phyloP scores from a whole-genome alignment of 208 protist genomes.

The Wallacemonas sp. region DNA sequence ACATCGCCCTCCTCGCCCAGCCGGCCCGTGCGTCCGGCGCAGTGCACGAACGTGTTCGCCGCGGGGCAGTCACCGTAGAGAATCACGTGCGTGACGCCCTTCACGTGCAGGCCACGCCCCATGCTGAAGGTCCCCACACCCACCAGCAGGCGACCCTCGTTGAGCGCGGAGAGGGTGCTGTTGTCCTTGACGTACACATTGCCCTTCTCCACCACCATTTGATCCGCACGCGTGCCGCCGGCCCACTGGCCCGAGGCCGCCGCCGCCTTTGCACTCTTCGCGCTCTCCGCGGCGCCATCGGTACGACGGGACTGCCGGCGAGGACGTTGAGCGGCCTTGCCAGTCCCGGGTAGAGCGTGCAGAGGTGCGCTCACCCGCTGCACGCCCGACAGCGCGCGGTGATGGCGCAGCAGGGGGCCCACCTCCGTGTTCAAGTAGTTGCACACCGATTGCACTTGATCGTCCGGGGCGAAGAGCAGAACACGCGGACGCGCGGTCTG shows the following conservation, averaged over 20 bases:
- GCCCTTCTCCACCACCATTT: slow-evolving; percentile 41
- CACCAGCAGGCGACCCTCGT: slow-evolving; percentile 60
- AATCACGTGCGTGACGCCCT: slow-evolving; percentile 81
- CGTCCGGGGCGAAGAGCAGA: slow-evolving; percentile 66
- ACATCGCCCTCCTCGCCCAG: slow-evolving; percentile 85
- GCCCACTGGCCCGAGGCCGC: not conserved
- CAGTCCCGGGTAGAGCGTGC: slow-evolving; percentile 17
- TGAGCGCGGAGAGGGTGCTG: slow-evolving; percentile 63
- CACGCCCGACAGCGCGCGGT: slow-evolving; percentile 6
- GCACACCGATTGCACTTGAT: slow-evolving; percentile 40
- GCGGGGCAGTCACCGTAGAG: slow-evolving; percentile 72
- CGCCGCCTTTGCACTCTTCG: not conserved
- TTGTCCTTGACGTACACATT: slow-evolving; percentile 82
- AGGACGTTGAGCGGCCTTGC: not conserved
- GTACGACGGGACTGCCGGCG: no score
- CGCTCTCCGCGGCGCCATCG: no score
- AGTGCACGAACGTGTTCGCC: slow-evolving; percentile 79
- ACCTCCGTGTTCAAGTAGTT: slow-evolving; percentile 29
- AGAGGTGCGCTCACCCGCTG: slow-evolving; percentile 30
- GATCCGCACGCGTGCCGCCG: slow-evolving; percentile 33
- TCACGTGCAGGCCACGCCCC: slow-evolving; percentile 84
- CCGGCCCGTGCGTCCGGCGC: slow-evolving; percentile 84
- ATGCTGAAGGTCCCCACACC: slow-evolving; percentile 67
- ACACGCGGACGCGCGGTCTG: slow-evolving; percentile 64
- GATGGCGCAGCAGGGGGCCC: slow-evolving; percentile 6